Conservation (phyloP, 2,329 filamentous ascomycete genomes). For the Cercospora sp. region DNA sequence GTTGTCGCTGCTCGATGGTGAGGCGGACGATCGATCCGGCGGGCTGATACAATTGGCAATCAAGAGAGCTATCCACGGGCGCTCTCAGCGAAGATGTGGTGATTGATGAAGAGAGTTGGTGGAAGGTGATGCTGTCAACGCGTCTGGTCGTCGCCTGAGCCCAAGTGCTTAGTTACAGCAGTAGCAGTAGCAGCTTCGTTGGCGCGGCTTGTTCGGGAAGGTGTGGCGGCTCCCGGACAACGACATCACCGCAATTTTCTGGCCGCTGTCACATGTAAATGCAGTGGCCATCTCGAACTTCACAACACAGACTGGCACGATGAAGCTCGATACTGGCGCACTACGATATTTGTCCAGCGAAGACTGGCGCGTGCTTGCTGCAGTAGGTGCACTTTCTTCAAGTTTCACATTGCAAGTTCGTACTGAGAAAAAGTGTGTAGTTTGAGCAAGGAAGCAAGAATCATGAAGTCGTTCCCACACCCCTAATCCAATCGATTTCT, state of each 20-base stretch:
- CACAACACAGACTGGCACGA: constrained; percentile 42
- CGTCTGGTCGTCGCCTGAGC: constrained; percentile 12
- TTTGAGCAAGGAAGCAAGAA: constrained; percentile 93
- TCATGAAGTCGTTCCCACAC: constrained; percentile 92
- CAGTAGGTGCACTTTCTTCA: constrained; percentile 58
- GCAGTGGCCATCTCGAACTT: not conserved
- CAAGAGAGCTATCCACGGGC: constrained; percentile 3
- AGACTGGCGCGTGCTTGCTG: constrained; percentile 93
- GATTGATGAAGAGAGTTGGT: not conserved
- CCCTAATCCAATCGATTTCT: constrained; percentile 80
- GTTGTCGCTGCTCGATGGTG: not conserved
- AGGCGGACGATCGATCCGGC: not conserved
- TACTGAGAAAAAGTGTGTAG: constrained; percentile 49
- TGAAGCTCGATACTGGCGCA: constrained; percentile 94
- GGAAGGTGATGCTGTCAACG: constrained; percentile 7
- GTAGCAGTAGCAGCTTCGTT: constrained; percentile 1
- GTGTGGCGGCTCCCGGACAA: constrained; percentile 6
- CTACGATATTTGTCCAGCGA: constrained; percentile 89
- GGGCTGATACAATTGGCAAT: not conserved
- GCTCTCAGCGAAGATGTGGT: constrained; percentile 9
- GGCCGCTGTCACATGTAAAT: constrained; percentile 11
- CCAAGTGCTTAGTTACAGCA: constrained; percentile 1
- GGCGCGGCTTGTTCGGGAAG: constrained; percentile 5
- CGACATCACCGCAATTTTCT: constrained; percentile 15
- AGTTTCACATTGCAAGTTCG: not conserved